These are phyloP conservation scores for Artomyces pyxidatus DNA, from an alignment of 768 basidiomycete genomes.

Conservation along the genomic window DNA sequence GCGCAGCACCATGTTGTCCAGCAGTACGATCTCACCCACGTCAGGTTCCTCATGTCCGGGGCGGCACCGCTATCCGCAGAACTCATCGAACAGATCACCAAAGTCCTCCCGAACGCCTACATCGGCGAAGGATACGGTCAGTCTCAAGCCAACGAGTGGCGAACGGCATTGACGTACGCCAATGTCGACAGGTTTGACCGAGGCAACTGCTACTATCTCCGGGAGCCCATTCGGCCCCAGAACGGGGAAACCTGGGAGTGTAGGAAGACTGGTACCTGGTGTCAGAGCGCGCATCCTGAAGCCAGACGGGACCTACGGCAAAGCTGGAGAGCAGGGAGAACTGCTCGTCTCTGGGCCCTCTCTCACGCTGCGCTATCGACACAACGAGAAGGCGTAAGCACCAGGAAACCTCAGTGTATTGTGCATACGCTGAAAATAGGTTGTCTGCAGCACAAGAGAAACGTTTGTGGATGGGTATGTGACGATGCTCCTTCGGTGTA, in stretches of 20 bases:
- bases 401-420: neutral
- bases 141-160: neutral
- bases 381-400: constrained; percentile 52
- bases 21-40: constrained; percentile 22
- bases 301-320: constrained; percentile 42
- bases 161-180: too few relatives aligned
- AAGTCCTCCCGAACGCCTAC: constrained; percentile 42
- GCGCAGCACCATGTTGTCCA: constrained; percentile 22
- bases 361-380: constrained; percentile 36
- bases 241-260: constrained; percentile 43
- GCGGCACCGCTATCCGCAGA: constrained; percentile 29
- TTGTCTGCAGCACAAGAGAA: constrained; percentile 45
- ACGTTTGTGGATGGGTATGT: constrained; percentile 59
- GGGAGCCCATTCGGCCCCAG: constrained; percentile 41
- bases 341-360: constrained; percentile 37
- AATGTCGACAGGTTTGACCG: constrained; percentile 60
- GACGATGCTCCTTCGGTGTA: neutral
- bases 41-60: constrained; percentile 22
- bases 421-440: neutral
- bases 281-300: constrained; percentile 42
- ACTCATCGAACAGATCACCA: constrained; percentile 32
- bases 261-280: constrained; percentile 41
- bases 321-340: constrained; percentile 51
- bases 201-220: constrained; percentile 44
- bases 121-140: constrained; percentile 57